phyloP scores from a whole-genome alignment of 2,329 filamentous ascomycete genomes.

The Dothiorella sarmentorum region DNA sequence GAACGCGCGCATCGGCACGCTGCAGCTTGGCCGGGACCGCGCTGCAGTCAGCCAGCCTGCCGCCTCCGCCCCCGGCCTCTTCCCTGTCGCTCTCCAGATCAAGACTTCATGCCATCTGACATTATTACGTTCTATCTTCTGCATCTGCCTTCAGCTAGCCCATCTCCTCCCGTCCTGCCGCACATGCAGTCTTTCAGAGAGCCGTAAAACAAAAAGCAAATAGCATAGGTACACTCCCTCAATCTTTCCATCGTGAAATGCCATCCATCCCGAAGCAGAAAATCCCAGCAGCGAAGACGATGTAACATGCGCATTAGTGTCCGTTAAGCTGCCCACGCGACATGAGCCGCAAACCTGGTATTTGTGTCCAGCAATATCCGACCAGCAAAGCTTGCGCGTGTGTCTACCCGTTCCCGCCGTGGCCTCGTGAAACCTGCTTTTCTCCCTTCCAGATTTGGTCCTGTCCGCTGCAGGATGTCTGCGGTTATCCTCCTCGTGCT shows the following conservation, averaged over 20 bases:
- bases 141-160: background rate
- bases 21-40: slow-evolving; percentile 3
- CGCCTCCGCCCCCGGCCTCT: background rate
- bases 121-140: slow-evolving; percentile 3
- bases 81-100: background rate
- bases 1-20: slow-evolving; percentile 5
- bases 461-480: background rate
- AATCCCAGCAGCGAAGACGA: background rate
- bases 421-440: slow-evolving; percentile 2
- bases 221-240: background rate
- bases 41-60: slow-evolving; percentile 6
- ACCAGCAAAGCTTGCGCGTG: background rate
- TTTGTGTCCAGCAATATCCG: background rate
- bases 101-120: background rate
- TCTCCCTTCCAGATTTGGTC: background rate
- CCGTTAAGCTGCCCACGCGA: slow-evolving; percentile 6
- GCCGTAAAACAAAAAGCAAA: background rate
- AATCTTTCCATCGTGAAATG: slow-evolving; percentile 12
- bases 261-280: background rate
- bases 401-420: background rate
- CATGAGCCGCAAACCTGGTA: background rate
- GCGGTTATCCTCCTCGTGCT: background rate
- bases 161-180: background rate
- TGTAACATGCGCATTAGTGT: background rate
- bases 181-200: background rate